Percentiles rank a stretch among this genome's conserved stretches.
phyloP scores from a whole-genome alignment of 768 basidiomycete species.

The Daedaleopsis nitida region DNA sequence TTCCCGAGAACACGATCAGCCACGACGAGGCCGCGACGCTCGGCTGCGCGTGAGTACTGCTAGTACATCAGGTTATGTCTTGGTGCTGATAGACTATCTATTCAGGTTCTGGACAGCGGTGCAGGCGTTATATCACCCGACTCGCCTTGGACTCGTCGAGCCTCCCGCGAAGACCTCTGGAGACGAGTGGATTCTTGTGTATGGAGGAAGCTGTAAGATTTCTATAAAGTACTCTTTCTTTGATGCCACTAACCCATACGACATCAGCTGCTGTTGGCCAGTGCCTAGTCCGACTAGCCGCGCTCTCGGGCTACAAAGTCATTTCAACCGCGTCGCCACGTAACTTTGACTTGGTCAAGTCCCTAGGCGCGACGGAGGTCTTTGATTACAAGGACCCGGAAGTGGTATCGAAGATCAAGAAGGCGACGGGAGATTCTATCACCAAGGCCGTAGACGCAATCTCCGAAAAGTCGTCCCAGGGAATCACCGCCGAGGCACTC shows the following conservation, averaged over 20 bases:
- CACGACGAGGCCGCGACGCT: slow-evolving; percentile 24
- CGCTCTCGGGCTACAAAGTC: slow-evolving; percentile 32
- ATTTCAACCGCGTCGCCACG: slow-evolving; percentile 35
- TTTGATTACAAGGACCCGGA: slow-evolving; percentile 27
- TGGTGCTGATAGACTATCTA: background rate
- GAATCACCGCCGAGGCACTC: slow-evolving; percentile 11
- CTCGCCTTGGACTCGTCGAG: slow-evolving; percentile 21
- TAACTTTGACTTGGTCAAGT: slow-evolving; percentile 38
- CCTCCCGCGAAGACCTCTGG: slow-evolving; percentile 18
- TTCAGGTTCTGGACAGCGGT: slow-evolving; percentile 24
- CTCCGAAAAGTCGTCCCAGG: background rate
- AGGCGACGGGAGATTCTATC: slow-evolving; percentile 8
- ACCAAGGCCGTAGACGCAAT: slow-evolving; percentile 16
- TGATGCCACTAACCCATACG: background rate
- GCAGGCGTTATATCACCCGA: slow-evolving; percentile 23
- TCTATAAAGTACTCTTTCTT: background rate
- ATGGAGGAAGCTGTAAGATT: slow-evolving; percentile 22
- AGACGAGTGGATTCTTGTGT: slow-evolving; percentile 23
- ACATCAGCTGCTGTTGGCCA: slow-evolving; percentile 36
- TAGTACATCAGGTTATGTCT: too few relatives aligned
- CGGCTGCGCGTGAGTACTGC: slow-evolving; percentile 22
- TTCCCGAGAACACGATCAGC: slow-evolving; percentile 15
- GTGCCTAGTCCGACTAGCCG: slow-evolving; percentile 31
- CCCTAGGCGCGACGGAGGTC: slow-evolving; percentile 38
- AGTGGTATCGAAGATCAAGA: slow-evolving; percentile 21